Conservation (phyloP, 257 asterid species). For the Ophiorrhiza pumila region DNA sequence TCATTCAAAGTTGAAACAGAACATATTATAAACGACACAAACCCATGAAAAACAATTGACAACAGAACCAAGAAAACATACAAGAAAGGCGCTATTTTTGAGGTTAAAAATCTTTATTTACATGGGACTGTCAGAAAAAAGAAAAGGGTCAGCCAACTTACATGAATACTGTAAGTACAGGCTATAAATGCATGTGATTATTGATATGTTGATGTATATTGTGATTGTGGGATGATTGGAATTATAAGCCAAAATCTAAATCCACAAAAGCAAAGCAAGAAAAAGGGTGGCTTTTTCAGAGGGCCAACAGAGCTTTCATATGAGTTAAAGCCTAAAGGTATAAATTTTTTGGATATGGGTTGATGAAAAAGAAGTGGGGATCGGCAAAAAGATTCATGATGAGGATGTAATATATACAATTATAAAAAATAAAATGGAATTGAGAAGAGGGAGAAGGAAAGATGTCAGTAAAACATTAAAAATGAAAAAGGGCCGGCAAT, state of each 20-base stretch:
- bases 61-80: neutral
- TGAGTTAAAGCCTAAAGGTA: neutral
- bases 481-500: conserved; percentile 22
- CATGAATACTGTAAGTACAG: conserved; percentile 9
- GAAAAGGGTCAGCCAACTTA: conserved; percentile 12
- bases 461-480: neutral
- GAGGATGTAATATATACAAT: neutral
- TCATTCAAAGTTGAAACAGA: conserved; percentile 9
- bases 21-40: conserved; percentile 2
- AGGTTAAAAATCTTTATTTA: neutral
- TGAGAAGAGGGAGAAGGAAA: neutral
- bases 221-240: conserved; percentile 12
- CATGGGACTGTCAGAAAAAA: neutral
- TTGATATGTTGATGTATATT: neutral
- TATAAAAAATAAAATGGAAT: too few relatives aligned
- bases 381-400: conserved; percentile 21
- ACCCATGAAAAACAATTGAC: neutral
- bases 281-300: neutral
- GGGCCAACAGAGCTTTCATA: conserved; percentile 3
- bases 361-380: conserved; percentile 12
- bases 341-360: neutral
- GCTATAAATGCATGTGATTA: conserved; percentile 13
- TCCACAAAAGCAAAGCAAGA: conserved; percentile 6
- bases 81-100: conserved; percentile 1
- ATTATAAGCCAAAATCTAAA: neutral